Evolutionary conservation across 1,139 yeast genomes (phyloP).

Genomic region (Protomyces macrosporus): DNA sequence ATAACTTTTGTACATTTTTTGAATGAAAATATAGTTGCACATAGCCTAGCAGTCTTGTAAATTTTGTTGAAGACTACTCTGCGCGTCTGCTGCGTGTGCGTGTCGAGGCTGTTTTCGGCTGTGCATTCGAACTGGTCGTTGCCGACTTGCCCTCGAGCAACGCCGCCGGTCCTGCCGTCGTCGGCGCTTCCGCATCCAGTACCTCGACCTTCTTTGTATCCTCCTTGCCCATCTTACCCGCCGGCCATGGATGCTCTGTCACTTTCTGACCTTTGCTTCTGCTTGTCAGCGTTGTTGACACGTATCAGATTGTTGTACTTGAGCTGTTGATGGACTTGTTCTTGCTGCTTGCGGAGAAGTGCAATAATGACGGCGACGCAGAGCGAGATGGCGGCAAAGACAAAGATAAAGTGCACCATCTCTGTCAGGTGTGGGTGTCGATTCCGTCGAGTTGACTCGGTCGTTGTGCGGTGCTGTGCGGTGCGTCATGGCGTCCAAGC

Average conservation of each 20-base stretch:
- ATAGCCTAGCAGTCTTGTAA: background rate
- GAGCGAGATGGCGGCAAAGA: constrained; percentile 6
- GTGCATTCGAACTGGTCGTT: background rate
- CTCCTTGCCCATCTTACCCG: constrained; percentile 17
- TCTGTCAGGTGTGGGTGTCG: too few species aligned
- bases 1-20: background rate
- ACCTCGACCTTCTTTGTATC: background rate
- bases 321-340: constrained; percentile 9
- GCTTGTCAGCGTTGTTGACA: background rate
- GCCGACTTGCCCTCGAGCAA: background rate
- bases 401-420: background rate
- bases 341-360: constrained; percentile 9
- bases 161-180: constrained; percentile 1
- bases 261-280: constrained; percentile 1
- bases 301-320: background rate
- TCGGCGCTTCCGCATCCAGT: background rate
- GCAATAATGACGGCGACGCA: constrained; percentile 11
- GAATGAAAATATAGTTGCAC: background rate
- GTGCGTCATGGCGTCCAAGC: too few species aligned
- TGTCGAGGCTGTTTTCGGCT: background rate
- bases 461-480: too few species aligned
- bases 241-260: constrained; percentile 18
- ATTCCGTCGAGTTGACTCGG: background rate
- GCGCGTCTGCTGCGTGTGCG: constrained; percentile 11
- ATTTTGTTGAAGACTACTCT: background rate